phyloP scores from a whole-genome alignment of 1,284 basidiomycete species.

The Rhizoctonia solani region DNA sequence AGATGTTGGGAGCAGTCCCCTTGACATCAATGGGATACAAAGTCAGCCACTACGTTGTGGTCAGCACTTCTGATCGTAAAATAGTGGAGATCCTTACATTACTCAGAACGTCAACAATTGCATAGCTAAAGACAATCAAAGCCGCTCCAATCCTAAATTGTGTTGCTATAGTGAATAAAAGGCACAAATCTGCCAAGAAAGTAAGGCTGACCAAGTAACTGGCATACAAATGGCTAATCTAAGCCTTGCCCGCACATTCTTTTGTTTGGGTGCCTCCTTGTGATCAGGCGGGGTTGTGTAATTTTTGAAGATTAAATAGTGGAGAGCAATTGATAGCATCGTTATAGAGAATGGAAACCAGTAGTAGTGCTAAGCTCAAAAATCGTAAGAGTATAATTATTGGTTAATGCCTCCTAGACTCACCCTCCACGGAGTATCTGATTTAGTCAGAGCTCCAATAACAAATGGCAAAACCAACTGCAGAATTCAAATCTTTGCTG shows the following conservation, averaged over 20 bases:
- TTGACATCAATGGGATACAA: constrained; percentile 25
- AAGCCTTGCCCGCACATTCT: not conserved
- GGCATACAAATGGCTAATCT: constrained; percentile 4
- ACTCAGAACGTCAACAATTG: constrained; percentile 8
- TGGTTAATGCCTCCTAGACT: not conserved
- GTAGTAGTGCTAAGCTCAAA: constrained; percentile 9
- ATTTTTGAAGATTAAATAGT: constrained; percentile 22
- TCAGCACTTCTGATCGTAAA: not conserved
- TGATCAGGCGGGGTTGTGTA: not conserved
- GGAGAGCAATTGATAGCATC: not conserved
- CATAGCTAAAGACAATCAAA: constrained; percentile 21
- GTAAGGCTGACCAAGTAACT: constrained; percentile 8
- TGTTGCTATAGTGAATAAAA: not conserved
- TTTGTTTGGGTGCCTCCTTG: not conserved
- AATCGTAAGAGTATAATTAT: not conserved
- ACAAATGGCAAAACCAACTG: constrained; percentile 13
- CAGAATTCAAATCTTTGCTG: not conserved
- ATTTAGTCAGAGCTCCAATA: constrained; percentile 2
- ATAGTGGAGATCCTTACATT: not conserved
- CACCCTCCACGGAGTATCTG: not conserved
- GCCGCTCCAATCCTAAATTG: constrained; percentile 3
- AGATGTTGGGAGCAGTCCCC: constrained; percentile 17
- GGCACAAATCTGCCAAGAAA: not conserved
- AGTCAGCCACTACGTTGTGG: not conserved
- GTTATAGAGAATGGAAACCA: constrained; percentile 23